Evolutionary conservation across 2,329 filamentous ascomycete species (phyloP), one percentile per base, ranked within the genome.

Genomic region (Claviceps citrina): DNA sequence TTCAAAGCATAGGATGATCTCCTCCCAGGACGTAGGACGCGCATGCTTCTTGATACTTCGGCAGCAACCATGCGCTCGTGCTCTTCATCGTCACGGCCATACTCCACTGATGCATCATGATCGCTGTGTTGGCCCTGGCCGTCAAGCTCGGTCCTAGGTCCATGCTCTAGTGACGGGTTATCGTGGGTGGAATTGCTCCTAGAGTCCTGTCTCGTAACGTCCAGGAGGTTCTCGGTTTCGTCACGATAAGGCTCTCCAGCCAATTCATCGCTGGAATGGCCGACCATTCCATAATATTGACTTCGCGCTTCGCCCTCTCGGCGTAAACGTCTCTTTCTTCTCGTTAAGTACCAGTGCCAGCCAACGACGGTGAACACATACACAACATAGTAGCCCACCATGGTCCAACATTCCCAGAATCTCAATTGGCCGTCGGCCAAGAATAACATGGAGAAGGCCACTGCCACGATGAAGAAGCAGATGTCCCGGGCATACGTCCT

Each of bases 31-130:
- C 85, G 75, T 48, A 77, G 78, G 22, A 96, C 70, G 42, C 89
- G 81, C 91, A 98, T 98, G 57, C 85, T 94, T 57, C 79, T 91
- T 30, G 81, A 80, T 54, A 98, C 75, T 58, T 96, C 87, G 16
- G 85, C 85, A 30, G 76, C 79, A 36, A 82, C 70, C 46, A 81
- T 75, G 39, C 71, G 67, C 35, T 78, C 75, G 36, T 76, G 71
- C 10, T 63, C 58, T 38, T 74, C 70, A 26, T 67, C 64, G 9
- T 27, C 24, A 12, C 65, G 64, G 3, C 66, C 62, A 18, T 15
- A 7, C 18, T 74, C 70, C 22, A 66, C 64, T 3, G 18, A 28
- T 6, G 60, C 59, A 26, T 54, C 57, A 26, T 55, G 51, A 2
- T 69, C 65, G 35, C 52, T 56, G 4, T 34, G 9, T 37, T 49